Percentiles rank a stretch among this genome's conserved stretches.
phyloP scores from a whole-genome alignment of 805 yeast species.

The Candida rishiriensis region DNA sequence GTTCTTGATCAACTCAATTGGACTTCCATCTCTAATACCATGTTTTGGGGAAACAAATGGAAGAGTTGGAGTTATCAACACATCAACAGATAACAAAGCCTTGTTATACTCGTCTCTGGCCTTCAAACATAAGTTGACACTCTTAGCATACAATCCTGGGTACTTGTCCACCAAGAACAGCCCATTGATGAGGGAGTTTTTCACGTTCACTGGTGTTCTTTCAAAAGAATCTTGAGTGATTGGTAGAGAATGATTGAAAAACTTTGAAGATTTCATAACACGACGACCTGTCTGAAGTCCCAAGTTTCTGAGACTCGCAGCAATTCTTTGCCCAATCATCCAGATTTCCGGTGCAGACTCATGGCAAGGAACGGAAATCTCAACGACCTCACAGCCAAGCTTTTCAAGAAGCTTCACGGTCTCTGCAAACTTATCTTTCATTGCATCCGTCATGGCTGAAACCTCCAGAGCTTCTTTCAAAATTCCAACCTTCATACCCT shows the following conservation, averaged over 20 bases:
- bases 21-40: slow-evolving; percentile 22
- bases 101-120: slow-evolving; percentile 29
- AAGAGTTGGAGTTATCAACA: slow-evolving; percentile 31
- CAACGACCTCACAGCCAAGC: slow-evolving; percentile 32
- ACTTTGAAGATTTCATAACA: slow-evolving; percentile 15
- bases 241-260: slow-evolving; percentile 15
- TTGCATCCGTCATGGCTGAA: slow-evolving; percentile 28
- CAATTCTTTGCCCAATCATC: slow-evolving; percentile 30
- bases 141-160: slow-evolving; percentile 32
- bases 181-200: slow-evolving; percentile 29
- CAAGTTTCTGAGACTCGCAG: slow-evolving; percentile 15
- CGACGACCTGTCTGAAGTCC: slow-evolving; percentile 22
- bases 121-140: slow-evolving; percentile 30
- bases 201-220: slow-evolving; percentile 14
- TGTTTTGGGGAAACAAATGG: slow-evolving; percentile 29
- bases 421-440: slow-evolving; percentile 23
- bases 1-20: slow-evolving; percentile 23
- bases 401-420: slow-evolving; percentile 27
- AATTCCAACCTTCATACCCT: slow-evolving; percentile 31
- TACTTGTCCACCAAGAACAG: slow-evolving; percentile 27
- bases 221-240: slow-evolving; percentile 18
- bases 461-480: slow-evolving; percentile 33
- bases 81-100: slow-evolving; percentile 28
- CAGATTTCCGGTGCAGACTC: slow-evolving; percentile 34
- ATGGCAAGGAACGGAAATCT: slow-evolving; percentile 34